These are phyloP conservation scores for Flaveria linearis DNA, from an alignment of 129 eudicot genomes.

Conservation along the genomic window DNA sequence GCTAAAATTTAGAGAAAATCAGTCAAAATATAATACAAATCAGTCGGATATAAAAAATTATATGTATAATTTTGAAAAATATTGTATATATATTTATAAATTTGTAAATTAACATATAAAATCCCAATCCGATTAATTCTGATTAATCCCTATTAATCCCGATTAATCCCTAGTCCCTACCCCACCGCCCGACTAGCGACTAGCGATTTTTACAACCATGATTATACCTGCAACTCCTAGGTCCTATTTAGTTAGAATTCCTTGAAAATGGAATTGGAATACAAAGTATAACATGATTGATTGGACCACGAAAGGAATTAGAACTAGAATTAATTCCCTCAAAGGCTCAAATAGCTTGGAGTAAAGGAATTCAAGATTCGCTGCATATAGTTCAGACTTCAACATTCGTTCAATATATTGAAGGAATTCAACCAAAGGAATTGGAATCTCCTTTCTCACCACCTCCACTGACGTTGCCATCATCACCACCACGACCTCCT, in stretches of 20 bases:
- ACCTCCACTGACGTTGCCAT: neutral
- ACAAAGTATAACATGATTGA: neutral
- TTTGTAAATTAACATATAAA: too few species aligned
- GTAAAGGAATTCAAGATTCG: neutral
- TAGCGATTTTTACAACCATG: too few species aligned
- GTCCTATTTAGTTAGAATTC: neutral
- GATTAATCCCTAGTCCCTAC: too few species aligned
- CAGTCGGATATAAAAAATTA: too few species aligned
- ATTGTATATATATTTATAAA: too few species aligned
- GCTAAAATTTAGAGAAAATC: too few species aligned
- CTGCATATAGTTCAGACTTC: neutral
- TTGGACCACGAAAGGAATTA: neutral
- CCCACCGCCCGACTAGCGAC: too few species aligned
- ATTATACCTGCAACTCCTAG: slow-evolving; percentile 11
- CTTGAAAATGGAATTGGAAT: neutral
- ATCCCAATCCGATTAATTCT: too few species aligned
- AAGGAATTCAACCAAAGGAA: neutral
- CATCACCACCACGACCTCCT: neutral
- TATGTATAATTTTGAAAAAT: too few species aligned
- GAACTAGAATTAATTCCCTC: neutral
- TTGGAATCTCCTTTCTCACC: neutral
- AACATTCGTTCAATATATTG: neutral
- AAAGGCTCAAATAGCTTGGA: neutral
- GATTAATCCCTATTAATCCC: too few species aligned
- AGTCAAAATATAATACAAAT: too few species aligned